Base-by-base conservation (phyloP, 257 asterid genomes). In the Fraxinus pennsylvanica region DNA sequence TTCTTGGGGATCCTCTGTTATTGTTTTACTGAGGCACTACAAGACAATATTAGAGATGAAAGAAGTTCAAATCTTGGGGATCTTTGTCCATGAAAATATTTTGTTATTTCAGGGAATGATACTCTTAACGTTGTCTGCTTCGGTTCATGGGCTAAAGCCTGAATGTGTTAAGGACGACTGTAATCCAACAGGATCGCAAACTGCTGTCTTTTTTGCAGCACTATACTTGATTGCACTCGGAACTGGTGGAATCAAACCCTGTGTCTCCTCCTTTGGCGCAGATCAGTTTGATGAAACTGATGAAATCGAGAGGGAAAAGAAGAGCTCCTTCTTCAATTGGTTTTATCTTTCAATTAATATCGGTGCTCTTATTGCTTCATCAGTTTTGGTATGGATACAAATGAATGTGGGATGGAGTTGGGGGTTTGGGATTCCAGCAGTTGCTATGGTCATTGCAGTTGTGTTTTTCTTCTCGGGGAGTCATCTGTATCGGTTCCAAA, bases 161-260 rank as follows among this genome's bases (percentile, higher is more conserved):
- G 65, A 41, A 0, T 94, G 97, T 45, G 84, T 65, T 43, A 43
- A 67, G 0, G 78, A 65, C 0, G 78, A 22, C 19, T 92, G 97
- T 78, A 81, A 89, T 79, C 88, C 98, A 1, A 91, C 91, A 0
- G 14, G 72, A 6, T 32, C 84, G 21, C 97, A 94, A 75, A 81
- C 86, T 0, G 88, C 89, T 0, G 52, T 79, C 2, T 66, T 70
- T 82, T 94, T 88, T 73, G 12, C 81, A 12, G 89, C 98, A 0
- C 63, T 94, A 4, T 94, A 94, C 90, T 67, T 92, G 78, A 90
- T 91, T 14, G 98, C 97, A 0, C 84, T 94, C 0, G 99, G 97
- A 17, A 94, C 99, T 0, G 99, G 99, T 6, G 99, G 99, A 7
- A 94, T 94, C 89, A 94, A 92, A 68, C 99, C 99, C 0, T 94